Evolutionary conservation across 805 yeast species (phyloP), one percentile per base, ranked within the genome.

Genomic region (Kazachstania taianensis): DNA sequence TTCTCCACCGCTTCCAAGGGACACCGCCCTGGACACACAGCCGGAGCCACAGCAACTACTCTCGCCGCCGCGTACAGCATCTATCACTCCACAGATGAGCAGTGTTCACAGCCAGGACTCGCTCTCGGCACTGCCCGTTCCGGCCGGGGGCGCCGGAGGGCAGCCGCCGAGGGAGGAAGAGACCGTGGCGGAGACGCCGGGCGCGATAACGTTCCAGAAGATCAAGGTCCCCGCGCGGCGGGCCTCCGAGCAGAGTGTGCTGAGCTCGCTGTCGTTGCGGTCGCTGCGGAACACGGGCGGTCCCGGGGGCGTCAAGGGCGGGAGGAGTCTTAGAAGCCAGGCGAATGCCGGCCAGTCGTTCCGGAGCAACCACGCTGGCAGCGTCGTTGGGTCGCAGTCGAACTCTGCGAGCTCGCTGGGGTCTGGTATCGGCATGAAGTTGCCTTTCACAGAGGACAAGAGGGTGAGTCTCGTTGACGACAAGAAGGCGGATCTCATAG

Each of bases 241-340:
- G 1, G 65, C 61, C 30, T 59, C 65, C 1, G 63, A 59, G 1
- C 69, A 63, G 43, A 59, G 66, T 27, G 67, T 64, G 7, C 45
- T 65, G 27, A 62, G 67, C 13, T 85, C 62, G 73, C 83, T 70
- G 68, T 86, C 59, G 65, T 73, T 53, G 65, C 60, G 49, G 65
- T 82, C 83, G 62, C 73, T 79, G 37, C 69, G 53, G 46, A 72
- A 67, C 45, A 26, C 29, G 14, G 9, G 15, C 14, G 10, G 12
- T 8, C 25, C 8, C 10, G 10, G 12, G 25, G 12, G 8, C 10
- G 25, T 22, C 8, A 8, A 22, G 25, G 12, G 12, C 12, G 25
- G 12, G 10, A 8, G 10, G 12, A 12, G 10, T 22, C 25, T 12
- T 8, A 22, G 25, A 22, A 22, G 8, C 8, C 37, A 41, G 23